A percentile compares a stretch with the other conserved stretches of the same genome.
These are phyloP conservation scores for Kwoniella bestiolae DNA, from an alignment of 768 basidiomycete species.

Conservation along the genomic window DNA sequence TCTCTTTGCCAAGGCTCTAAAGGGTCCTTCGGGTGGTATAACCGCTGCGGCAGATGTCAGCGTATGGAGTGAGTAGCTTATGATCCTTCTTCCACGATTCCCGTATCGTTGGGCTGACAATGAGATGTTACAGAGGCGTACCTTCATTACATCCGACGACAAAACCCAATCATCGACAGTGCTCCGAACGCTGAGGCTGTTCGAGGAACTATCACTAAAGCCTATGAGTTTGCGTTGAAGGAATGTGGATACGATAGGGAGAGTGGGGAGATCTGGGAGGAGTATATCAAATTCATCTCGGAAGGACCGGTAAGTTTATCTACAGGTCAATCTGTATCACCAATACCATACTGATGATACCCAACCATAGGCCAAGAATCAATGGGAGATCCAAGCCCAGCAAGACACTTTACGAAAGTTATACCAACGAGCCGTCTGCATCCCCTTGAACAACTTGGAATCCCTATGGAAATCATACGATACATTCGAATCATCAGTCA, in stretches of 20 bases:
- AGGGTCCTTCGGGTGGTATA: conserved; percentile 50
- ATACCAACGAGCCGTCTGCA: conserved; percentile 91
- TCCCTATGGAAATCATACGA: conserved; percentile 92
- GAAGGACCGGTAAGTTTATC: conserved; percentile 69
- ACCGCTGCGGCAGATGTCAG: conserved; percentile 82
- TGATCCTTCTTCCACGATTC: too few species aligned
- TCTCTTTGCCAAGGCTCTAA: conserved; percentile 85
- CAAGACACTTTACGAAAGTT: conserved; percentile 90
- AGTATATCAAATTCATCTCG: conserved; percentile 88
- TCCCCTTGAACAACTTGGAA: conserved; percentile 92
- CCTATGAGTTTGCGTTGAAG: conserved; percentile 90
- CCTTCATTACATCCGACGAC: conserved; percentile 86
- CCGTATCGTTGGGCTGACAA: too few species aligned
- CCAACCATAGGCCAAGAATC: conserved; percentile 66
- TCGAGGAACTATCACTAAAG: conserved; percentile 78
- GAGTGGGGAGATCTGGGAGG: conserved; percentile 88
- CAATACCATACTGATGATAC: not conserved
- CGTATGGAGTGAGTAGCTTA: conserved; percentile 70
- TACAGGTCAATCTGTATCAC: not conserved
- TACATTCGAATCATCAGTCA: conserved; percentile 83
- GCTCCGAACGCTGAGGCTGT: conserved; percentile 60
- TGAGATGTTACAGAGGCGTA: conserved; percentile 67
- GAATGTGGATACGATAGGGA: conserved; percentile 91
- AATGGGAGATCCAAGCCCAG: conserved; percentile 95
- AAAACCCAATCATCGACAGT: conserved; percentile 60